phyloP scores from a whole-genome alignment of 169 alveolate genomes.

The Plasmodium vinckei region DNA sequence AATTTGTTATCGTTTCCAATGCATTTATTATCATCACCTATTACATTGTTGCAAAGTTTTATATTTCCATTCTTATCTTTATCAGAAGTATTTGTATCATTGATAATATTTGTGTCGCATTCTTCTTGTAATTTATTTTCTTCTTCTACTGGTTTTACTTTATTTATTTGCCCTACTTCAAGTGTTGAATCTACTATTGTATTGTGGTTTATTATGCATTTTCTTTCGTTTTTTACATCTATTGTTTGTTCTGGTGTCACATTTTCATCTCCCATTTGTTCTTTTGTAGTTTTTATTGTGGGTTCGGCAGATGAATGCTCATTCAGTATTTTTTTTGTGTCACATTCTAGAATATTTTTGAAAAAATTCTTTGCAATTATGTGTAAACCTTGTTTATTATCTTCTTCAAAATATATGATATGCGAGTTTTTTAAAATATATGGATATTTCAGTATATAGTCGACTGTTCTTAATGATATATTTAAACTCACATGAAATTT shows the following conservation, averaged over 20 bases:
- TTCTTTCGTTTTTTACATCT: too few species aligned
- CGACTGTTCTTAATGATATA: constrained; percentile 16
- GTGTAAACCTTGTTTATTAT: constrained; percentile 57
- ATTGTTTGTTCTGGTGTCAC: too few species aligned
- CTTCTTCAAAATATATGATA: constrained; percentile 63
- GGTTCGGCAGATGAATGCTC: neutral
- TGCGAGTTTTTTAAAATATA: constrained; percentile 55
- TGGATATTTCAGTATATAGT: constrained; percentile 33
- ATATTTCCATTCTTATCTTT: neutral
- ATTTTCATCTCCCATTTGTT: too few species aligned
- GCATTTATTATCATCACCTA: neutral
- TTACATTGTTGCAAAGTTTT: neutral
- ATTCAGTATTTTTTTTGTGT: neutral
- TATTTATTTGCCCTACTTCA: neutral
- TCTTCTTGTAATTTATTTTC: neutral
- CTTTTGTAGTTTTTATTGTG: too few species aligned
- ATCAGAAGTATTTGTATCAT: neutral
- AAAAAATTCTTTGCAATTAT: constrained; percentile 40
- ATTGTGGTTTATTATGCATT: too few species aligned
- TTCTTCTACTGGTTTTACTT: neutral
- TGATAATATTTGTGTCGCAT: too few species aligned
- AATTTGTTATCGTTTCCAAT: neutral
- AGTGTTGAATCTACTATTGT: too few species aligned
- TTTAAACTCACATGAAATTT: constrained; percentile 64
- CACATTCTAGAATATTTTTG: constrained; percentile 1